A percentile compares a stretch with the other conserved stretches of the same genome.
Evolutionary conservation across 352 stramenopile genomes (phyloP).

Genomic region (Lagenidium sp.): DNA sequence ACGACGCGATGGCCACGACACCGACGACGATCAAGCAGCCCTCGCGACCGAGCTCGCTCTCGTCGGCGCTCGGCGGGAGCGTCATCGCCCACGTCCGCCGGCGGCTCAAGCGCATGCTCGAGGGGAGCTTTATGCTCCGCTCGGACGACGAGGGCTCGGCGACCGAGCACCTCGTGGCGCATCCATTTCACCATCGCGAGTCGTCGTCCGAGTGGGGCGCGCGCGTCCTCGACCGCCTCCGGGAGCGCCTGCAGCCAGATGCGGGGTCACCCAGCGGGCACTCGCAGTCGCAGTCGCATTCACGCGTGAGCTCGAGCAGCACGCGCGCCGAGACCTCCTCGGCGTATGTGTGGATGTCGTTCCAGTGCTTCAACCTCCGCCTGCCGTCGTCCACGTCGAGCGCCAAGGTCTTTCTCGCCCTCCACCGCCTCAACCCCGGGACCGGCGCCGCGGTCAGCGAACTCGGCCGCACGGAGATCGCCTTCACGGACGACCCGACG

Average conservation of each 20-base stretch:
- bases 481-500: constrained; percentile 51
- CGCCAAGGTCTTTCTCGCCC: constrained; percentile 56
- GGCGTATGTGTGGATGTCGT: constrained; percentile 63
- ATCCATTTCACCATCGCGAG: too few species aligned
- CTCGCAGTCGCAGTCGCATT: too few species aligned
- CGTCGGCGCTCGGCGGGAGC: constrained; percentile 37
- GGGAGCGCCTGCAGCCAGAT: too few species aligned
- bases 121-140: constrained; percentile 17
- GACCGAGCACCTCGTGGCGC: too few species aligned
- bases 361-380: constrained; percentile 76
- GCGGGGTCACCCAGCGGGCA: too few species aligned
- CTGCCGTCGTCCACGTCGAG: constrained; percentile 46
- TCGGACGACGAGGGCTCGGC: constrained; percentile 13
- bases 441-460: constrained; percentile 32
- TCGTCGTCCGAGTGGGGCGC: too few species aligned
- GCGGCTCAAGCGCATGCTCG: constrained; percentile 24
- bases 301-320: constrained; percentile 8
- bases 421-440: constrained; percentile 42
- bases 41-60: constrained; percentile 56
- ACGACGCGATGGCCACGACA: too few species aligned
- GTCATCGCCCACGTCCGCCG: constrained; percentile 38
- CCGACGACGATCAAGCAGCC: too few species aligned
- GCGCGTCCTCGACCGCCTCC: too few species aligned
- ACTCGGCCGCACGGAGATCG: constrained; percentile 70
- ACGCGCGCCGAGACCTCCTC: neutral